phyloP scores from a whole-genome alignment of 176 grass and related monocot species.

The Rhynchospora breviuscula region DNA sequence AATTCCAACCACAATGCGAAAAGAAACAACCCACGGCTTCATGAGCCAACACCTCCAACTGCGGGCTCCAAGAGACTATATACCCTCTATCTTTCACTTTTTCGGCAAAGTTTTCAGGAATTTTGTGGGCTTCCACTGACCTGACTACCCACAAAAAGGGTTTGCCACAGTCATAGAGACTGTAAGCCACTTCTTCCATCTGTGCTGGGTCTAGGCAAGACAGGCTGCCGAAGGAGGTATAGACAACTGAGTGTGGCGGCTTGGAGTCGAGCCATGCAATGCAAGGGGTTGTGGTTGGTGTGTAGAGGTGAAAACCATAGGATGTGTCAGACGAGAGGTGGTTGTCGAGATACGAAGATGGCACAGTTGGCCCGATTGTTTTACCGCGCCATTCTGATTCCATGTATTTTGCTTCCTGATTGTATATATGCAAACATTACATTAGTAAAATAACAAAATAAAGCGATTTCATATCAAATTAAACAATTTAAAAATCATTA shows the following conservation, averaged over 20 bases:
- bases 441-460: background rate
- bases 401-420: conserved; percentile 70
- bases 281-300: conserved; percentile 38
- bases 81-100: conserved; percentile 5
- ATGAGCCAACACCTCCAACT: conserved; percentile 68
- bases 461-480: background rate
- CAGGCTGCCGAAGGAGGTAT: conserved; percentile 74
- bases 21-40: conserved; percentile 62
- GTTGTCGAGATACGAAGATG: conserved; percentile 41
- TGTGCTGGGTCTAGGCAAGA: conserved; percentile 26
- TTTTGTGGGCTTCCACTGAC: conserved; percentile 47
- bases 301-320: conserved; percentile 70
- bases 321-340: conserved; percentile 35
- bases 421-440: background rate
- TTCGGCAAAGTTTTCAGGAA: conserved; percentile 16
- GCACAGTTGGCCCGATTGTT: conserved; percentile 75
- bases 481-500: background rate
- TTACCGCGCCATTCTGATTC: conserved; percentile 44
- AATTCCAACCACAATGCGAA: conserved; percentile 92
- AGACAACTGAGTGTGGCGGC: conserved; percentile 48
- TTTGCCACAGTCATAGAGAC: conserved; percentile 33
- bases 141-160: conserved; percentile 71
- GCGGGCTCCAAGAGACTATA: conserved; percentile 60
- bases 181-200: conserved; percentile 45
- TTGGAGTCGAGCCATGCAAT: conserved; percentile 41